Conservation (phyloP, 2,329 filamentous ascomycete species). For the Fusarium albosuccineum region DNA sequence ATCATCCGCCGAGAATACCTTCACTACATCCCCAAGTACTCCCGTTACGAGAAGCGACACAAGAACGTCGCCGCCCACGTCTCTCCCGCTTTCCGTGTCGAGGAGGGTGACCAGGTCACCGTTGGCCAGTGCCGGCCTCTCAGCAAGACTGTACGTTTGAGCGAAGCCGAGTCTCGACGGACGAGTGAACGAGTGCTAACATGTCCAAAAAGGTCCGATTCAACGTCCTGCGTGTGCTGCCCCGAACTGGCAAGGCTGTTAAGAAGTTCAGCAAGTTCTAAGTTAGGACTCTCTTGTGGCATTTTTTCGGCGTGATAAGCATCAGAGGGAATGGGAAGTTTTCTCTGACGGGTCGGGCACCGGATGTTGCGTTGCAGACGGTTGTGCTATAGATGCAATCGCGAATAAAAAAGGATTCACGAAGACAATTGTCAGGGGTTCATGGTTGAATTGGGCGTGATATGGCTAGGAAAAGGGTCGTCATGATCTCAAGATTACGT, state of each 20-base stretch:
- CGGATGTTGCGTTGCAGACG: slow-evolving; percentile 58
- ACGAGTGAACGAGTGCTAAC: slow-evolving; percentile 40
- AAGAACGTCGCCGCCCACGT: slow-evolving; percentile 99
- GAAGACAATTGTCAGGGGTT: slow-evolving; percentile 53
- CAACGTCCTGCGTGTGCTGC: slow-evolving; percentile 99
- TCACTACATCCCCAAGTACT: slow-evolving; percentile 99
- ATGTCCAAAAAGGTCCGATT: slow-evolving; percentile 81
- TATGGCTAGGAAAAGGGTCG: slow-evolving; percentile 46
- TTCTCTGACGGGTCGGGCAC: slow-evolving; percentile 57
- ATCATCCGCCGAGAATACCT: slow-evolving; percentile 99
- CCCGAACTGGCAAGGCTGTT: slow-evolving; percentile 95
- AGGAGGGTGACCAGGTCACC: slow-evolving; percentile 99
- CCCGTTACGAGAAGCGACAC: slow-evolving; percentile 99
- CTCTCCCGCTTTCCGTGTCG: slow-evolving; percentile 99
- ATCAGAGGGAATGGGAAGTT: slow-evolving; percentile 54
- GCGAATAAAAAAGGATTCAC: slow-evolving; percentile 58
- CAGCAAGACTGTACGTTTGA: slow-evolving; percentile 93
- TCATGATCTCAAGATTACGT: slow-evolving; percentile 49
- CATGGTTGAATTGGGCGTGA: slow-evolving; percentile 48
- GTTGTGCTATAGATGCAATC: slow-evolving; percentile 62
- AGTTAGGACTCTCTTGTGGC: slow-evolving; percentile 64
- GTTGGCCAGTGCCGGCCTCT: slow-evolving; percentile 99
- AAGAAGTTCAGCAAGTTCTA: slow-evolving; percentile 99
- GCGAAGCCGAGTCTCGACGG: neutral
- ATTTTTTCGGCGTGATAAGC: slow-evolving; percentile 70